Percentiles rank a stretch among this genome's conserved stretches.
Conservation (phyloP, 768 basidiomycete genomes). For the Mycena sanguinolenta region DNA sequence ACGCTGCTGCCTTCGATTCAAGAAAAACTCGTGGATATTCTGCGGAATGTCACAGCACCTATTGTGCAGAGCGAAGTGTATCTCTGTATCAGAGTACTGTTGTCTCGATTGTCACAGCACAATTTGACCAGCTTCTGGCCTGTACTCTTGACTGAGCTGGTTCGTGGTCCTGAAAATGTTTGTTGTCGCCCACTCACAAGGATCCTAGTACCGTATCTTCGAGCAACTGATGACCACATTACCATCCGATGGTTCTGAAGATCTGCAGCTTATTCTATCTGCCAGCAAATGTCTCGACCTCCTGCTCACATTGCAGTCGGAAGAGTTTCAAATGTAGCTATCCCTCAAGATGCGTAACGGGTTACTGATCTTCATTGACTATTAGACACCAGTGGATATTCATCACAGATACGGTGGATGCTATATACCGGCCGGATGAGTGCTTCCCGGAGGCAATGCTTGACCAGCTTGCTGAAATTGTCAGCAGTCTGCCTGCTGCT, state of each 20-base stretch:
- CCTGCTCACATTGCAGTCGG: constrained; percentile 92
- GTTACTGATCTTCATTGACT: constrained; percentile 11
- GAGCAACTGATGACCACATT: constrained; percentile 80
- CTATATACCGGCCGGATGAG: constrained; percentile 87
- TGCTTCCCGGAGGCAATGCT: constrained; percentile 91
- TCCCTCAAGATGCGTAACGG: constrained; percentile 6
- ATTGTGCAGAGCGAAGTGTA: constrained; percentile 95
- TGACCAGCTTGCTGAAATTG: constrained; percentile 89
- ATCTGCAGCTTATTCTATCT: constrained; percentile 84
- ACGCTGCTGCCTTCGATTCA: constrained; percentile 94
- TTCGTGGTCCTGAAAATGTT: constrained; percentile 43
- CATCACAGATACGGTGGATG: constrained; percentile 97
- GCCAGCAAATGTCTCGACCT: constrained; percentile 96
- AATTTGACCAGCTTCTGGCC: constrained; percentile 98
- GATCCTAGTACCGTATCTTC: constrained; percentile 86
- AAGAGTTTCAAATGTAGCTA: constrained; percentile 95
- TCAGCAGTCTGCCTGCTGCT: constrained; percentile 72
- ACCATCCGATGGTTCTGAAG: constrained; percentile 88
- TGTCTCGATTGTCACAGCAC: constrained; percentile 91
- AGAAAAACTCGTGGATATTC: constrained; percentile 94
- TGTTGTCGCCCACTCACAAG: constrained; percentile 9
- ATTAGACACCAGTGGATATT: constrained; percentile 97
- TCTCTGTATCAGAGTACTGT: constrained; percentile 89
- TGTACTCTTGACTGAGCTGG: constrained; percentile 92
- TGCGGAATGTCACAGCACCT: constrained; percentile 83